Base-by-base conservation (phyloP, 225 moss, liverwort and hornwort genomes). In the Polytrichum formosum region DNA sequence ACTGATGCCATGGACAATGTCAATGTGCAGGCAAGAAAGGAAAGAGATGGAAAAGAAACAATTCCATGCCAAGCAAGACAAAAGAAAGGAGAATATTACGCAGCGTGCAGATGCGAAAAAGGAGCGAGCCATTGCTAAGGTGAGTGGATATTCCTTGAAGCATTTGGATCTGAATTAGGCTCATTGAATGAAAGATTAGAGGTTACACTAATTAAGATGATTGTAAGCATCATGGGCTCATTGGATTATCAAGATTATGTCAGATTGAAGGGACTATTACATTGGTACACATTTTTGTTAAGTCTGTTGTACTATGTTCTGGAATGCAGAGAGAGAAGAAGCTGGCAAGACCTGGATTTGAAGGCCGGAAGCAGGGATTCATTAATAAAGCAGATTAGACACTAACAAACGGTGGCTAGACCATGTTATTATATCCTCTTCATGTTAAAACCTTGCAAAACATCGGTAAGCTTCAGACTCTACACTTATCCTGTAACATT, bases 271-370 rank as follows among this genome's bases (percentile, higher is more conserved):
- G 61, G 30, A 64, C 26, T 70, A 20, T 22, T 71, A 23, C 19
- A 61, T 20, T 68, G 56, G 18, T 72, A 63, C 62, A 63, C 31
- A 10, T 71, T 16, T 68, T 22, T 28, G 18, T 5, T 71, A 26
- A 37, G 69, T 64, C 5, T 19, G 22, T 61, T 29, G 27, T 65
- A 21, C 31, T 27, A 35, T 53, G 5, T 33, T 74, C 68, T 4
- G 84, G 80, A 80, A 98, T 87, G 80, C 82, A 98, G 97, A 91
- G 94, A 78, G 97, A 98, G 78, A 98, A 98, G 81, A 98, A 98
- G 74, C 87, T 98, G 17, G 90, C 94, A 72, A 82, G 97, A 61
- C 97, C 95, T 56, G 92, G 95, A 5, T 95, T 95, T 74, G 95
- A 95, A 89, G 97, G 97, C 33, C 80, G 97, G 65, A 94, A 91